These are phyloP conservation scores for Alternaria longipes DNA, from an alignment of 2,329 filamentous ascomycete species.

Conservation along the genomic window DNA sequence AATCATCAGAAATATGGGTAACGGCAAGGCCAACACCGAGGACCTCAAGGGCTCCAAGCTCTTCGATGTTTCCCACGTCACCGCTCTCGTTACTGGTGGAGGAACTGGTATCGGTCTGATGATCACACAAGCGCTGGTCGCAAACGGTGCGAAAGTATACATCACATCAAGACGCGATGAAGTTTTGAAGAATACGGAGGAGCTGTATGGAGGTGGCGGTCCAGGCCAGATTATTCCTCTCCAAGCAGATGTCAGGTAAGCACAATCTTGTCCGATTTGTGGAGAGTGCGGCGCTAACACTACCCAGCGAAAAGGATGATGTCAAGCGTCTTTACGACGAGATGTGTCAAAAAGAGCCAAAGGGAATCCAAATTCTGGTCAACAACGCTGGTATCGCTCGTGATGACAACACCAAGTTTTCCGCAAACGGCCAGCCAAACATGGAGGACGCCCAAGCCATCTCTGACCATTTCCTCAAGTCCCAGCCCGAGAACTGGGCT, in stretches of 20 bases:
- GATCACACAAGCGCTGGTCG: conserved; percentile 71
- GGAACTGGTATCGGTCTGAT: conserved; percentile 64
- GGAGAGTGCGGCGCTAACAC: neutral
- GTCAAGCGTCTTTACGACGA: conserved; percentile 54
- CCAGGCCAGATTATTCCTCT: conserved; percentile 59
- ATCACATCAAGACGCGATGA: conserved; percentile 47
- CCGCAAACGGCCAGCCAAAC: conserved; percentile 59
- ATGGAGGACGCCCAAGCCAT: conserved; percentile 59
- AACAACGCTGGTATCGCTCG: conserved; percentile 64
- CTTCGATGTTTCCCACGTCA: conserved; percentile 58
- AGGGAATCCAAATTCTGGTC: conserved; percentile 64
- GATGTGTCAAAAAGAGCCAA: conserved; percentile 57
- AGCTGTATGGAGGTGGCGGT: conserved; percentile 57
- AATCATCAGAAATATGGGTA: conserved; percentile 43
- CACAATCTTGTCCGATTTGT: neutral
- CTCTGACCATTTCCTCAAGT: conserved; percentile 61
- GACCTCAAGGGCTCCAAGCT: conserved; percentile 54
- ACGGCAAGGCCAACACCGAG: conserved; percentile 50
- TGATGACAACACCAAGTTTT: conserved; percentile 63
- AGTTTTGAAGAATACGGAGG: conserved; percentile 53
- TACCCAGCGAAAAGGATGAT: conserved; percentile 59
- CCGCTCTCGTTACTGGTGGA: conserved; percentile 58
- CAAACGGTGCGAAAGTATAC: conserved; percentile 66
- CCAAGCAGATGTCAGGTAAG: conserved; percentile 42
- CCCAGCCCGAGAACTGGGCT: conserved; percentile 57